phyloP scores from a whole-genome alignment of 176 grass and related monocot genomes.

The Hyparrhenia diplandra region DNA sequence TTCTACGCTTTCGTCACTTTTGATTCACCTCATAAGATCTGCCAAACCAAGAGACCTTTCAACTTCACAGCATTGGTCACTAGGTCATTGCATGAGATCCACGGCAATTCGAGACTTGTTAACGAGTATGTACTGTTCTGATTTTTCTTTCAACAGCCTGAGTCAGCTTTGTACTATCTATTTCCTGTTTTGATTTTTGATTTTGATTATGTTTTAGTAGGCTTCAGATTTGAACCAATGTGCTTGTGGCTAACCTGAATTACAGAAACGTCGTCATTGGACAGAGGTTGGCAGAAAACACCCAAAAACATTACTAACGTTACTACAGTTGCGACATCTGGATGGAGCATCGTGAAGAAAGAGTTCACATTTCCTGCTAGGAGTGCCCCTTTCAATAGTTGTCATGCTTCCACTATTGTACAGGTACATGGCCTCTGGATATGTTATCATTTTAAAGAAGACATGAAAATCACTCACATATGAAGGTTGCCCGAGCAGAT shows the following conservation, averaged over 20 bases:
- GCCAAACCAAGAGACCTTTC: not conserved
- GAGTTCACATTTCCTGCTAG: constrained; percentile 49
- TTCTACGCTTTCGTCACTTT: not conserved
- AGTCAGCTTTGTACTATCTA: not conserved
- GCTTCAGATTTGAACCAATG: not conserved
- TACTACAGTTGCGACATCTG: not conserved
- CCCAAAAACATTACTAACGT: not conserved
- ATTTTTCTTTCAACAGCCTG: not conserved
- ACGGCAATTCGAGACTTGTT: not conserved
- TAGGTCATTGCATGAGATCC: constrained; percentile 17
- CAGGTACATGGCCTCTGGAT: constrained; percentile 25
- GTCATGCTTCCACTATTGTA: constrained; percentile 79
- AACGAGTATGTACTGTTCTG: constrained; percentile 10
- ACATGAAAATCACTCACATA: not conserved
- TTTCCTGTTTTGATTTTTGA: not conserved
- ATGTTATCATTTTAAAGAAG: not conserved
- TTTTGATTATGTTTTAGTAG: not conserved
- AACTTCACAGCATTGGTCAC: not conserved
- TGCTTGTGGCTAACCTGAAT: not conserved
- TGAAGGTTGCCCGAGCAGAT: constrained; percentile 42
- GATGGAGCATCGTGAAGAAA: constrained; percentile 61
- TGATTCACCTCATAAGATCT: not conserved
- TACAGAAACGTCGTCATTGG: not conserved
- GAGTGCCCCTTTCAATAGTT: constrained; percentile 56
- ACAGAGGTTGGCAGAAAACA: not conserved